Evolutionary conservation across 495 filamentous ascomycete genomes (phyloP), one percentile per base, ranked within the genome.

Genomic region (Penicillium fimorum): DNA sequence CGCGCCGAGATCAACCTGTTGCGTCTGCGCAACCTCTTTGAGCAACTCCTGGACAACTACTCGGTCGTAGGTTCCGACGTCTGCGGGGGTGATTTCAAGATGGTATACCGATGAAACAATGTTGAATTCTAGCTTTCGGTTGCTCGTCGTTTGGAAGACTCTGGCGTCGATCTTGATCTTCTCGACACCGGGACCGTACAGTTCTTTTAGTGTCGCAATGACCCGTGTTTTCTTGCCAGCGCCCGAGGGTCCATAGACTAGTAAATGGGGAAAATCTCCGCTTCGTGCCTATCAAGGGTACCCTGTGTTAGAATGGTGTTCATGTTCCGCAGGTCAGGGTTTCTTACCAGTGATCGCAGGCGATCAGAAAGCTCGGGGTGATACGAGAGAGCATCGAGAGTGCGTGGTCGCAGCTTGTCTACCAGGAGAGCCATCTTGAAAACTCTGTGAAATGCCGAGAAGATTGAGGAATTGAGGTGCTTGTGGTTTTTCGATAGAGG

Each of bases 111-210:
- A 96, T 25, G 91, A 82, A 45, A 97, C 95, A 57, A 97, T 96
- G 76, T 95, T 98, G 80, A 98, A 98, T 75, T 98, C 94, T 55
- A 97, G 84, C 70, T 97, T 98, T 62, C 94, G 92, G 72, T 96
- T 96, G 67, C 86, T 86, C 18, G 85, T 93, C 1, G 94, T 97
- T 70, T 96, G 91, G 80, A 97, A 98, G 50, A 96, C 86, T 59
- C 94, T 88, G 20, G 90, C 87, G 68, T 97, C 92, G 76, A 96
- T 94, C 74, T 96, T 96, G 78, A 97, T 96, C 79, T 96, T 96
- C 61, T 96, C 92, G 10, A 96, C 92, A 33, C 91, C 91, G 10
- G 92, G 86, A 1, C 92, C 92, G 69, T 90, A 97, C 13, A 97
- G 79, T 70, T 94, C 91, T 68, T 93, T 93, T 4, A 97, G 76